These are phyloP conservation scores for Neodidymelliopsis sp. DNA, from an alignment of 2,329 filamentous ascomycete species.

Conservation along the genomic window DNA sequence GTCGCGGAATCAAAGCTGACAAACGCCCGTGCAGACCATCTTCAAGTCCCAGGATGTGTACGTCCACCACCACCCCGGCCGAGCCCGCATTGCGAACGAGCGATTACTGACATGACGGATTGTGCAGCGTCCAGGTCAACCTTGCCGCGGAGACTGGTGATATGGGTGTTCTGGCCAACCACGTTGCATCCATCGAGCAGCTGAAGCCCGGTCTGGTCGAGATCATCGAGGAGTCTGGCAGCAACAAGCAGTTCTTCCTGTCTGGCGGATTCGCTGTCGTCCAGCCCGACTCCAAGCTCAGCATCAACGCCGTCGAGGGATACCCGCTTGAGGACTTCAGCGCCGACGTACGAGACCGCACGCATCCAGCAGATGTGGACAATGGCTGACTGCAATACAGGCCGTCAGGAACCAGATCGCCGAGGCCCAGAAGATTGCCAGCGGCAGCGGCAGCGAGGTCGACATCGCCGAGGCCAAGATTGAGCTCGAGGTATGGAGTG, in stretches of 20 bases:
- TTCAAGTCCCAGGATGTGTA: conserved; percentile 77
- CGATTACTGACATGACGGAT: conserved; percentile 40
- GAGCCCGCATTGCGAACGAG: conserved; percentile 29
- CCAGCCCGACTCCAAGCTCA: conserved; percentile 91
- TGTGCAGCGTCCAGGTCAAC: conserved; percentile 90
- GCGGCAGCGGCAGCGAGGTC: conserved; percentile 90
- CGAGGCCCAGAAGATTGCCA: conserved; percentile 94
- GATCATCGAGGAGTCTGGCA: conserved; percentile 90
- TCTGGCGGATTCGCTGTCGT: conserved; percentile 97
- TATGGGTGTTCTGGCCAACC: conserved; percentile 99
- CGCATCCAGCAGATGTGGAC: neutral
- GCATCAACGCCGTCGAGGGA: conserved; percentile 98
- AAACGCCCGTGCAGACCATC: conserved; percentile 61
- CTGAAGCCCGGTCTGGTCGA: conserved; percentile 96
- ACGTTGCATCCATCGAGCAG: conserved; percentile 99
- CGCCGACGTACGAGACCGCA: conserved; percentile 65
- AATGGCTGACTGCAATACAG: conserved; percentile 46
- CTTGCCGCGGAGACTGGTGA: conserved; percentile 97
- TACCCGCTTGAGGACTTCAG: conserved; percentile 97
- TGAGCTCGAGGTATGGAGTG: conserved; percentile 83
- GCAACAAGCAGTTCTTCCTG: conserved; percentile 97
- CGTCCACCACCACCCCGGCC: conserved; percentile 51
- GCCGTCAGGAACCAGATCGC: conserved; percentile 87
- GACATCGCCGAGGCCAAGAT: conserved; percentile 99
- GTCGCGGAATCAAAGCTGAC: conserved; percentile 32